A percentile compares a stretch with the other conserved stretches of the same genome.
Conservation (phyloP, 2,329 filamentous ascomycete genomes). For the Dactylella cylindrospora region DNA sequence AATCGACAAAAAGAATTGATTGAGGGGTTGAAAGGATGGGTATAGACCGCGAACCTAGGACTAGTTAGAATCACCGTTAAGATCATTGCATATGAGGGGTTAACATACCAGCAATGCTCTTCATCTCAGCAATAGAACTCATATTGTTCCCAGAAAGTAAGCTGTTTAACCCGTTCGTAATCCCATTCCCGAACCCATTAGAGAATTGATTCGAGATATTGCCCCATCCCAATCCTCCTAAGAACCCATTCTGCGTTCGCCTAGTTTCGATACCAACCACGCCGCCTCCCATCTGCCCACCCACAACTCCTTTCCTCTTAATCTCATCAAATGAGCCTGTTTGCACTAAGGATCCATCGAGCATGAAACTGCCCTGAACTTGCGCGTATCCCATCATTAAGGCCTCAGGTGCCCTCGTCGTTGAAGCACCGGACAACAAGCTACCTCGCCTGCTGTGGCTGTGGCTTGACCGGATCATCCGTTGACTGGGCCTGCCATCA, state of each 20-base stretch:
- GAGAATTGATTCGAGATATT: constrained; percentile 52
- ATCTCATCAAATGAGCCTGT: constrained; percentile 90
- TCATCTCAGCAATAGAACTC: constrained; percentile 94
- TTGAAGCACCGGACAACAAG: constrained; percentile 45
- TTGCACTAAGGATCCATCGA: constrained; percentile 89
- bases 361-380: constrained; percentile 83
- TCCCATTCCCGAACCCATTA: constrained; percentile 49
- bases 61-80: constrained; percentile 29
- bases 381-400: constrained; percentile 99
- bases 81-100: neutral
- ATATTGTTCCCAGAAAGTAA: constrained; percentile 82
- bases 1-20: constrained; percentile 91
- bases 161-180: constrained; percentile 84
- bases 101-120: constrained; percentile 68
- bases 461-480: constrained; percentile 57
- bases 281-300: constrained; percentile 77
- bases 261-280: constrained; percentile 76
- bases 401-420: constrained; percentile 65
- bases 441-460: constrained; percentile 51
- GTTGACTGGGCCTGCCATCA: constrained; percentile 56
- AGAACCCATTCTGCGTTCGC: constrained; percentile 75
- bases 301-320: constrained; percentile 88
- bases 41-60: constrained; percentile 68
- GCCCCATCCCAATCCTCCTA: constrained; percentile 84
- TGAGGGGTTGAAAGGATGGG: constrained; percentile 93